phyloP scores from a whole-genome alignment of 768 basidiomycete species.

The Hericium erinaceus region DNA sequence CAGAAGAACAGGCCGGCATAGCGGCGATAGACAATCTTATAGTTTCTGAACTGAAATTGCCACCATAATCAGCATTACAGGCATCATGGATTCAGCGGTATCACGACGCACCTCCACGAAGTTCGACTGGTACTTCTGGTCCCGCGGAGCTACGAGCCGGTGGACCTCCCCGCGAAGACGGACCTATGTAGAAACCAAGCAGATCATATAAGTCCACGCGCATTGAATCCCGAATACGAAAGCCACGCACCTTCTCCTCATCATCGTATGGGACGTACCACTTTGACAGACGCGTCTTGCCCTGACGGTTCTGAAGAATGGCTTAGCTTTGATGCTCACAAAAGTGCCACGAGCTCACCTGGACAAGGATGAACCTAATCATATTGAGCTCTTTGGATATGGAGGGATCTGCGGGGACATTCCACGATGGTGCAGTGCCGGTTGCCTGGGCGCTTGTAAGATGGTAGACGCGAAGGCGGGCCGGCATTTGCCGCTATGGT shows the following conservation, averaged over 20 bases:
- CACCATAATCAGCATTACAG: too few relatives aligned
- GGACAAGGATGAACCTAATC: slow-evolving; percentile 97
- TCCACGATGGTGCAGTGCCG: background rate
- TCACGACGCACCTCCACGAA: slow-evolving; percentile 79
- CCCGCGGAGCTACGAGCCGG: slow-evolving; percentile 87
- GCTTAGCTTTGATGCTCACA: background rate
- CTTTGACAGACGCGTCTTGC: slow-evolving; percentile 93
- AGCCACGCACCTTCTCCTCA: slow-evolving; percentile 79
- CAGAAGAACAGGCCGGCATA: slow-evolving; percentile 99
- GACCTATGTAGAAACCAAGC: slow-evolving; percentile 40
- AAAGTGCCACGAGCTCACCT: slow-evolving; percentile 39
- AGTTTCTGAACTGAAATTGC: slow-evolving; percentile 76
- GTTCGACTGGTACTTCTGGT: slow-evolving; percentile 98
- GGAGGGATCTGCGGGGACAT: background rate
- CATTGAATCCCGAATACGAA: background rate
- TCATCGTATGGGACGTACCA: slow-evolving; percentile 99
- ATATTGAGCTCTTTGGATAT: slow-evolving; percentile 30
- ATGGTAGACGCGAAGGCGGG: too few relatives aligned
- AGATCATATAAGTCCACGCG: background rate
- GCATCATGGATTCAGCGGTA: background rate
- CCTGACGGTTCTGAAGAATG: slow-evolving; percentile 78
- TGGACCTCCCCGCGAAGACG: slow-evolving; percentile 95
- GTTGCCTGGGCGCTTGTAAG: background rate
- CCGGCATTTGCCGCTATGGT: background rate
- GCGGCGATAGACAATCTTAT: slow-evolving; percentile 94